A percentile compares a stretch with the other conserved stretches of the same genome.
Conservation (phyloP, 768 basidiomycete species). For the Astraeus odoratus region DNA sequence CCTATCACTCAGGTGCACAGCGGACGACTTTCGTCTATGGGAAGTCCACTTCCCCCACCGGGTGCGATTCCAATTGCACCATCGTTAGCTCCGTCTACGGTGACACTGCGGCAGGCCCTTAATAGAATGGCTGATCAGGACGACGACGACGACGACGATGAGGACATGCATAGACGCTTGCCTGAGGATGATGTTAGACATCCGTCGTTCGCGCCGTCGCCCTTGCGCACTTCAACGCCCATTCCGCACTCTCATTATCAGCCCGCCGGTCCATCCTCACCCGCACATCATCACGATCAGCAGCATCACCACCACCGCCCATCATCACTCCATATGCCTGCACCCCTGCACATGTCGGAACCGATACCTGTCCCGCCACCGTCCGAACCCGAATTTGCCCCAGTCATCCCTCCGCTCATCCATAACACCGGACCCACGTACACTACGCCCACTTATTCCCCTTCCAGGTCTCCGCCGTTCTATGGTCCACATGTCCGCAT, state of each 20-base stretch:
- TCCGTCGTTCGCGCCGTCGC: neutral
- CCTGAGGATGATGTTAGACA: slow-evolving; percentile 31
- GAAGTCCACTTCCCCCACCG: neutral
- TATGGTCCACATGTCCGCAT: neutral
- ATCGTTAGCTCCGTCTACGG: neutral
- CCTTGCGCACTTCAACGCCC: neutral
- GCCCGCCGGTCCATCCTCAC: neutral
- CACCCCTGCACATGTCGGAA: neutral
- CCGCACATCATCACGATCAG: neutral
- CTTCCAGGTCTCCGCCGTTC: neutral
- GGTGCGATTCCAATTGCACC: slow-evolving; percentile 5
- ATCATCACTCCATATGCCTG: too few species aligned
- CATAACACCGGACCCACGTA: neutral
- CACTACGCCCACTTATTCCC: neutral
- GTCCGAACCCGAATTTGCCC: slow-evolving; percentile 25
- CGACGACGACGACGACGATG: slow-evolving; percentile 26
- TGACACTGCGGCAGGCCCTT: slow-evolving; percentile 3
- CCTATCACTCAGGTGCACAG: neutral
- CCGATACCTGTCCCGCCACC: slow-evolving; percentile 10
- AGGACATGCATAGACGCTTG: too few species aligned
- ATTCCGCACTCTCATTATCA: too few species aligned
- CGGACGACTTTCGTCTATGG: neutral
- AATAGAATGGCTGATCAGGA: slow-evolving; percentile 23
- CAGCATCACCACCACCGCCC: neutral
- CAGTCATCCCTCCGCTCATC: neutral